Conservation (phyloP, 2,329 filamentous ascomycete genomes). For the Nectriaceae sp. region DNA sequence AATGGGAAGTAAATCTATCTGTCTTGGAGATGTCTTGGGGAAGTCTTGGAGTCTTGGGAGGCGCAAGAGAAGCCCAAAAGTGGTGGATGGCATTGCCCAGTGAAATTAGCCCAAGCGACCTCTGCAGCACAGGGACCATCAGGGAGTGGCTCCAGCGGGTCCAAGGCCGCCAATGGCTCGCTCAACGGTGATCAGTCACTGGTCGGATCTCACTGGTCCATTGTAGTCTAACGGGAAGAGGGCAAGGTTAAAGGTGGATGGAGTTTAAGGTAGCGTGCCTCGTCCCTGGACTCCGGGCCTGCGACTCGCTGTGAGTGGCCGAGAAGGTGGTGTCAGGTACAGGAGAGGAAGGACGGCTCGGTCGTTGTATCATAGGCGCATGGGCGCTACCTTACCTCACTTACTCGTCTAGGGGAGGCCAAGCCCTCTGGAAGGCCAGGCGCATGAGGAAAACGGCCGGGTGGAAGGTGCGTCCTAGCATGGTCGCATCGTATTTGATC, state of each 20-base stretch:
- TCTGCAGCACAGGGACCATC: too few species aligned
- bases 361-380: background rate
- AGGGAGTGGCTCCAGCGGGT: too few species aligned
- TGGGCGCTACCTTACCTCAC: background rate
- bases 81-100: conserved; percentile 1
- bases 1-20: conserved; percentile 9
- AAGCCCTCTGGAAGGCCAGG: background rate
- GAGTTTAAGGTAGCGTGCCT: too few species aligned
- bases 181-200: conserved; percentile 20
- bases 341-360: background rate
- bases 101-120: conserved; percentile 22
- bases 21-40: background rate
- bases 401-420: background rate
- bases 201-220: too few species aligned
- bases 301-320: background rate
- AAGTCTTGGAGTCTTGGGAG: background rate
- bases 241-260: too few species aligned
- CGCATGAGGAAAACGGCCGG: background rate
- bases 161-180: too few species aligned
- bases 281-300: conserved; percentile 16
- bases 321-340: background rate
- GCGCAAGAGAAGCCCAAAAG: background rate
- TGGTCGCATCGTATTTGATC: background rate
- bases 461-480: background rate
- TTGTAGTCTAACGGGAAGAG: too few species aligned